phyloP scores from a whole-genome alignment of 768 basidiomycete genomes.

The Mycena metata region DNA sequence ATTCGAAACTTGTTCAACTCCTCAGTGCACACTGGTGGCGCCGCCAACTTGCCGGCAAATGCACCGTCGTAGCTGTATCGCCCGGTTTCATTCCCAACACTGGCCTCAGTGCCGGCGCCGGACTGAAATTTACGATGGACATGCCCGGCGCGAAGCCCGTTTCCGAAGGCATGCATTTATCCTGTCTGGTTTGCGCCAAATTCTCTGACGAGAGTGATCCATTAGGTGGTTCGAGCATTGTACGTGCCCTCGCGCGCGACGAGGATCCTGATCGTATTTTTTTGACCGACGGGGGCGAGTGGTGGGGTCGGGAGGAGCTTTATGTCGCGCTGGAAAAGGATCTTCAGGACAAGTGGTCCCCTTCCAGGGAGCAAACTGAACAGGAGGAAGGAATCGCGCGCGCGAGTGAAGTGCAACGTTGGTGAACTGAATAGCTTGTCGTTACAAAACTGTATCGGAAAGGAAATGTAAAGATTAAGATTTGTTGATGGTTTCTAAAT shows the following conservation, averaged over 20 bases:
- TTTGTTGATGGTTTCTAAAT: neutral
- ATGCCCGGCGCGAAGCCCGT: constrained; percentile 23
- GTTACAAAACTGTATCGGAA: no score
- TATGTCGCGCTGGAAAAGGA: constrained; percentile 14
- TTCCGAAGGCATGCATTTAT: neutral
- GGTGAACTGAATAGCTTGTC: no score
- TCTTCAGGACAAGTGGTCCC: constrained; percentile 30
- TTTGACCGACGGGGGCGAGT: constrained; percentile 39
- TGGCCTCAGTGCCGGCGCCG: constrained; percentile 5
- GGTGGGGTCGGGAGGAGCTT: constrained; percentile 27
- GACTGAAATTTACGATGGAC: neutral
- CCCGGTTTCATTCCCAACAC: constrained; percentile 32
- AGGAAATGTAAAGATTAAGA: no score
- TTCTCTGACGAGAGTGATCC: neutral
- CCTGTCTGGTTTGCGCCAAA: neutral
- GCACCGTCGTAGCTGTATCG: constrained; percentile 33
- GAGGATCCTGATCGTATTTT: constrained; percentile 29
- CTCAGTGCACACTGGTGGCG: constrained; percentile 35
- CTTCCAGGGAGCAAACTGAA: constrained; percentile 26
- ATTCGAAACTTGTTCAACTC: constrained; percentile 24
- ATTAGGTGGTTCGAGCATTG: constrained; percentile 21
- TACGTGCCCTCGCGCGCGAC: constrained; percentile 19
- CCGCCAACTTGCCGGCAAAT: constrained; percentile 9
- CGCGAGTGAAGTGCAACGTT: no score
- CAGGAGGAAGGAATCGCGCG: neutral